Evolutionary conservation across 1,139 yeast species (phyloP).

Genomic region (Groenewaldozyma auringiensis): DNA sequence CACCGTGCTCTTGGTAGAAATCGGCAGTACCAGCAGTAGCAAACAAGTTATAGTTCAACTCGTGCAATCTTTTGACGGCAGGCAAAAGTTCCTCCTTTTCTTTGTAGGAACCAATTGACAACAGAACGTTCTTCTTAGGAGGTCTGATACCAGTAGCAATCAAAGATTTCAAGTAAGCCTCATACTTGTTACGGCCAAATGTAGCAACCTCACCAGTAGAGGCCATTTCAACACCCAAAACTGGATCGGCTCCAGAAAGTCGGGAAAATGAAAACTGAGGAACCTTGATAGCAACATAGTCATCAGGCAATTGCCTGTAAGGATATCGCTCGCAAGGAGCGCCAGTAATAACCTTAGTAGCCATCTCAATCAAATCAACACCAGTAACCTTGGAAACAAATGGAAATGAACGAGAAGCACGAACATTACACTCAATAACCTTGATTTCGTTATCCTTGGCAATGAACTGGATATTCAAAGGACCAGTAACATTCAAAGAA

Average conservation of each 20-base stretch:
- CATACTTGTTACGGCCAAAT: conserved; percentile 92
- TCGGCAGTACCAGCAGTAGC: conserved; percentile 99
- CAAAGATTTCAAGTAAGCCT: conserved; percentile 92
- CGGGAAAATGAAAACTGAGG: conserved; percentile 98
- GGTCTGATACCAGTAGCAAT: conserved; percentile 91
- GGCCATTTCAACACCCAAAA: conserved; percentile 98
- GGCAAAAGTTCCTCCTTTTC: conserved; percentile 93
- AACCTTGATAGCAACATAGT: conserved; percentile 94
- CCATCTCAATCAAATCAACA: conserved; percentile 93
- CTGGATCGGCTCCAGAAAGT: conserved; percentile 97
- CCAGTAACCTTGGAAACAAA: conserved; percentile 97
- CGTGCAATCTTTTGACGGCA: conserved; percentile 69
- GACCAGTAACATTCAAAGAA: conserved; percentile 96
- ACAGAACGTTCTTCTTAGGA: conserved; percentile 89
- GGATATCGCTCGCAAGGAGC: conserved; percentile 85
- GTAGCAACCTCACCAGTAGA: conserved; percentile 99
- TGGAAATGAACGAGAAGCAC: conserved; percentile 98
- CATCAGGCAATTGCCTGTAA: conserved; percentile 76
- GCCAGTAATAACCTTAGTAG: conserved; percentile 93
- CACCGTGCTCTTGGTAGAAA: conserved; percentile 87
- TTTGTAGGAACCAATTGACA: conserved; percentile 96
- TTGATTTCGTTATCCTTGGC: conserved; percentile 88
- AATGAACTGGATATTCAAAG: conserved; percentile 93
- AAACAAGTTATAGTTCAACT: conserved; percentile 81
- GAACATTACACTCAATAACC: conserved; percentile 97